These are phyloP conservation scores for Globisporangium camurandrum DNA, from an alignment of 352 stramenopile genomes.

Conservation along the genomic window DNA sequence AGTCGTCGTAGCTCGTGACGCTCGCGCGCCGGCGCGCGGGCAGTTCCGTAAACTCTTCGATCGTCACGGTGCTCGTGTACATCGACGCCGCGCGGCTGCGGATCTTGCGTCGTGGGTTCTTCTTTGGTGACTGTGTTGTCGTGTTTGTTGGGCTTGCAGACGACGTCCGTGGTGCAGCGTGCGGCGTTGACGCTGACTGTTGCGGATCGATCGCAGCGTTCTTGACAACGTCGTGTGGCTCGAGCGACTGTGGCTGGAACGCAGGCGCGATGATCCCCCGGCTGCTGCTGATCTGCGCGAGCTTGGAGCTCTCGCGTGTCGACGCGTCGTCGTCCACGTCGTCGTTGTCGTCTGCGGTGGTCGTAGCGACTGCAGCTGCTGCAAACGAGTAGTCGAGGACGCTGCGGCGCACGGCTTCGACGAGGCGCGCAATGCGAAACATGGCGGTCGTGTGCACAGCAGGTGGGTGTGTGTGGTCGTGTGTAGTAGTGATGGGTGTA, in stretches of 20 bases:
- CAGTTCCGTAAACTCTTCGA: slow-evolving; percentile 7
- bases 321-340: background rate
- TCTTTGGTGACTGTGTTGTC: slow-evolving; percentile 1
- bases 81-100: slow-evolving; percentile 2
- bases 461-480: too few relatives aligned
- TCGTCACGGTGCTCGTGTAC: slow-evolving; percentile 6
- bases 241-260: background rate
- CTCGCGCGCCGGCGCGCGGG: slow-evolving; percentile 1
- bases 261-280: background rate
- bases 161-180: background rate
- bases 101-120: slow-evolving; percentile 5
- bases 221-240: background rate
- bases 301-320: background rate
- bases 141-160: background rate
- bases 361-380: background rate
- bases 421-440: slow-evolving; percentile 9
- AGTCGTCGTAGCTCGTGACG: background rate
- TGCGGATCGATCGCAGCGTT: background rate
- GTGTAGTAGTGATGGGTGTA: too few relatives aligned
- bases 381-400: slow-evolving; percentile 16
- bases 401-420: slow-evolving; percentile 12
- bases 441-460: too few relatives aligned
- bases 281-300: slow-evolving; percentile 2
- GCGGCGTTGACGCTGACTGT: background rate
- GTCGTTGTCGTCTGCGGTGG: background rate